A percentile compares a stretch with the other conserved stretches of the same genome.
These are phyloP conservation scores for Paspalum notatum DNA, from an alignment of 176 grass and related monocot genomes.

Conservation along the genomic window DNA sequence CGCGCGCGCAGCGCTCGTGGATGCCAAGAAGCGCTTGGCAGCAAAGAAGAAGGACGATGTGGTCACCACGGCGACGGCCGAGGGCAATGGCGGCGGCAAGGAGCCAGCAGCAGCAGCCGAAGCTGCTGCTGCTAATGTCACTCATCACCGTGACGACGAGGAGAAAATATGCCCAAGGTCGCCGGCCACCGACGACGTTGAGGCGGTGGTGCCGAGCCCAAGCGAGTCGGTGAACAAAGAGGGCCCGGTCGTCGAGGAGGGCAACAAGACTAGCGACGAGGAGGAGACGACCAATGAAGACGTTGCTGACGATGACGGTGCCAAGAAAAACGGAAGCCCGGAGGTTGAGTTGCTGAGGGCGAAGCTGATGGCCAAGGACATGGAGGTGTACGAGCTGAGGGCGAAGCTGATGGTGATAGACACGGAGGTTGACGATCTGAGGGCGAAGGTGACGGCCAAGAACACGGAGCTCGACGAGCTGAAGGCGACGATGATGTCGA, in stretches of 20 bases:
- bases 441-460: slow-evolving; percentile 41
- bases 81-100: slow-evolving; percentile 17
- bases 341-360: slow-evolving; percentile 48
- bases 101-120: slow-evolving; percentile 29
- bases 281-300: slow-evolving; percentile 20
- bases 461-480: slow-evolving; percentile 31
- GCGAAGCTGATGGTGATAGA: slow-evolving; percentile 56
- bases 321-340: background rate
- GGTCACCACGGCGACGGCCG: background rate
- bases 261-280: background rate
- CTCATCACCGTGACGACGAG: background rate
- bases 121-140: background rate
- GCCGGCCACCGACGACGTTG: slow-evolving; percentile 25
- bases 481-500: slow-evolving; percentile 35
- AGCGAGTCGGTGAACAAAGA: background rate
- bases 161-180: slow-evolving; percentile 18
- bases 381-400: slow-evolving; percentile 42
- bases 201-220: background rate
- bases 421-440: slow-evolving; percentile 39
- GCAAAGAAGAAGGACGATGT: slow-evolving; percentile 30
- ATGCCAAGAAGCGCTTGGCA: slow-evolving; percentile 63
- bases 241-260: background rate
- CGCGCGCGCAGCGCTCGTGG: slow-evolving; percentile 50
- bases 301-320: background rate
- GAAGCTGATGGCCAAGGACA: slow-evolving; percentile 56